phyloP scores from a whole-genome alignment of 192 early-diverging fungal species.

The Pilaira anomala region DNA sequence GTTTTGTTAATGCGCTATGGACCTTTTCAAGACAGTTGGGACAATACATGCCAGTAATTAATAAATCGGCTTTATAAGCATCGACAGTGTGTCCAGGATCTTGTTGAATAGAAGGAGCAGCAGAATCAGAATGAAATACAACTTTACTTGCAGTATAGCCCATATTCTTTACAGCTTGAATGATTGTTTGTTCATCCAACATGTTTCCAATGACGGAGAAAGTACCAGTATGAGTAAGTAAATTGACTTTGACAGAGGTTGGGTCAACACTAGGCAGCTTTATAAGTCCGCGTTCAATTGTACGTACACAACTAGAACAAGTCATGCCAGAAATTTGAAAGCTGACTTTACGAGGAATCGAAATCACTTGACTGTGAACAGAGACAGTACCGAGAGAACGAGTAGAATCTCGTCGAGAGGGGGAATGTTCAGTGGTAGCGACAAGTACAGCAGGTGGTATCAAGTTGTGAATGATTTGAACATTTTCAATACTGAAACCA shows the following conservation, averaged over 20 bases:
- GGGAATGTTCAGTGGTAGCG: neutral
- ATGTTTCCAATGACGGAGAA: constrained; percentile 14
- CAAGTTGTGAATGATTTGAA: constrained; percentile 31
- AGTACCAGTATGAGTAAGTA: constrained; percentile 78
- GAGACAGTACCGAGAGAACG: constrained; percentile 11
- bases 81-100: neutral
- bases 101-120: neutral
- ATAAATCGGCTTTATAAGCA: constrained; percentile 24
- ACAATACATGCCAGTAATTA: constrained; percentile 47
- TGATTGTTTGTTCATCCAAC: constrained; percentile 11
- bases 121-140: neutral
- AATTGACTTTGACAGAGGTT: constrained; percentile 71
- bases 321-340: constrained; percentile 92
- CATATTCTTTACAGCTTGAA: constrained; percentile 18
- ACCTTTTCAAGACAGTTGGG: constrained; percentile 39
- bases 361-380: neutral
- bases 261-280: constrained; percentile 53
- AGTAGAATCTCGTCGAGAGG: neutral
- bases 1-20: constrained; percentile 19
- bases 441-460: constrained; percentile 2
- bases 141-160: constrained; percentile 21
- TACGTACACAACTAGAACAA: constrained; percentile 88
- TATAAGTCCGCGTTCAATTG: constrained; percentile 72
- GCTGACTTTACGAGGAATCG: constrained; percentile 10
- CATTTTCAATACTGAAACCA: constrained; percentile 54